A percentile compares a stretch with the other conserved stretches of the same genome.
Evolutionary conservation across 1,139 yeast species (phyloP).

Genomic region (Blastobotrys capitulatus): DNA sequence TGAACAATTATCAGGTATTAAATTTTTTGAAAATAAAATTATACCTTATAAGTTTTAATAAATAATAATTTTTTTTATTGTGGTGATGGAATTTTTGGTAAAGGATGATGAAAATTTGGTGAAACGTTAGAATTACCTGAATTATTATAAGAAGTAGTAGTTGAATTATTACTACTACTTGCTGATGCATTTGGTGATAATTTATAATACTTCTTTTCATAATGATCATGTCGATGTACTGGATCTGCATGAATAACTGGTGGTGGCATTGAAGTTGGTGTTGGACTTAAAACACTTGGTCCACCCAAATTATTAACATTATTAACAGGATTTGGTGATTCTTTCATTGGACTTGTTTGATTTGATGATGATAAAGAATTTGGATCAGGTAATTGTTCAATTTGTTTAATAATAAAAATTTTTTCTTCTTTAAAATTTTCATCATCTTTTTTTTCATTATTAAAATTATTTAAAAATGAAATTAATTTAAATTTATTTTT

Average conservation of each 20-base stretch:
- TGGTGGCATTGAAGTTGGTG: conserved; percentile 15
- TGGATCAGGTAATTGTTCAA: conserved; percentile 45
- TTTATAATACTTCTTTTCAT: neutral
- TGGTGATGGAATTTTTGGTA: conserved; percentile 10
- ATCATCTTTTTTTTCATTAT: conserved; percentile 55
- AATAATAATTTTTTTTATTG: neutral
- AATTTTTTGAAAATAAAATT: conserved; percentile 32
- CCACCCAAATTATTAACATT: conserved; percentile 6
- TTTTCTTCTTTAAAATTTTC: conserved; percentile 70
- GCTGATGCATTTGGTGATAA: neutral
- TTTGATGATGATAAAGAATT: neutral
- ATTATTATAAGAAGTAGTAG: neutral
- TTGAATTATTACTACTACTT: neutral
- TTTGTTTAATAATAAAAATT: conserved; percentile 70
- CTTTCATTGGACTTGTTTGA: conserved; percentile 6
- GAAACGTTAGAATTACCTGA: neutral
- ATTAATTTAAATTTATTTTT: conserved; percentile 77
- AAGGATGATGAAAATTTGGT: conserved; percentile 11
- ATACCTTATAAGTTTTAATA: conserved; percentile 8
- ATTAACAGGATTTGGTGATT: neutral
- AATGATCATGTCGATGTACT: conserved; percentile 15
- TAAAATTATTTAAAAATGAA: conserved; percentile 59
- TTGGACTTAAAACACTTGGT: conserved; percentile 18
- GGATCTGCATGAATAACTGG: conserved; percentile 23
- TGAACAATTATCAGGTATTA: conserved; percentile 55